Evolutionary conservation across 2,329 filamentous ascomycete genomes (phyloP).

Genomic region (Anthostomella pinea): DNA sequence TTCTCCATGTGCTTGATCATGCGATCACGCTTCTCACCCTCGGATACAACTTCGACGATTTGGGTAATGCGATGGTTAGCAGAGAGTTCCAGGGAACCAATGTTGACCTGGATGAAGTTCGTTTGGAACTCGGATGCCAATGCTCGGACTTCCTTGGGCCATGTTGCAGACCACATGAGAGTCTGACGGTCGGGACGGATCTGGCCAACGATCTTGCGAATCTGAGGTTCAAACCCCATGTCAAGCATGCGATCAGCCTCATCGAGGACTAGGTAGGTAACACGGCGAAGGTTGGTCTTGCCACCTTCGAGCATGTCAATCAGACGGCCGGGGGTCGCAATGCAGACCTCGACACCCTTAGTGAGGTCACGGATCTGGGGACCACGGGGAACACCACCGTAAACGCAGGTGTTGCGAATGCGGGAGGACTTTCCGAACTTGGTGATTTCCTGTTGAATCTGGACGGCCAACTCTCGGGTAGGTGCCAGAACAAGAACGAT

Average conservation of each 20-base stretch:
- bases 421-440: constrained; percentile 98
- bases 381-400: constrained; percentile 97
- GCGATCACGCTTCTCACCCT: constrained; percentile 95
- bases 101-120: constrained; percentile 98
- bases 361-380: constrained; percentile 93
- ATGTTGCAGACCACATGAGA: constrained; percentile 99
- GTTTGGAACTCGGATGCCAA: constrained; percentile 87
- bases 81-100: constrained; percentile 91
- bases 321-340: constrained; percentile 93
- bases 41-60: constrained; percentile 92
- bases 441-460: constrained; percentile 97
- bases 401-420: constrained; percentile 98
- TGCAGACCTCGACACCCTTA: constrained; percentile 96
- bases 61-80: constrained; percentile 98
- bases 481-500: constrained; percentile 96
- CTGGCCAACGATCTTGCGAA: constrained; percentile 96
- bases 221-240: constrained; percentile 99
- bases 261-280: constrained; percentile 96
- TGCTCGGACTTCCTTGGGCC: constrained; percentile 97
- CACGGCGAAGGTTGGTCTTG: constrained; percentile 96
- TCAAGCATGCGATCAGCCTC: constrained; percentile 99
- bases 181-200: constrained; percentile 98
- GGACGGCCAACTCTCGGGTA: constrained; percentile 95
- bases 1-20: constrained; percentile 98
- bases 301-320: constrained; percentile 98